Base-by-base conservation (phyloP, 2,329 filamentous ascomycete species). In the Talaromyces rugulosus region DNA sequence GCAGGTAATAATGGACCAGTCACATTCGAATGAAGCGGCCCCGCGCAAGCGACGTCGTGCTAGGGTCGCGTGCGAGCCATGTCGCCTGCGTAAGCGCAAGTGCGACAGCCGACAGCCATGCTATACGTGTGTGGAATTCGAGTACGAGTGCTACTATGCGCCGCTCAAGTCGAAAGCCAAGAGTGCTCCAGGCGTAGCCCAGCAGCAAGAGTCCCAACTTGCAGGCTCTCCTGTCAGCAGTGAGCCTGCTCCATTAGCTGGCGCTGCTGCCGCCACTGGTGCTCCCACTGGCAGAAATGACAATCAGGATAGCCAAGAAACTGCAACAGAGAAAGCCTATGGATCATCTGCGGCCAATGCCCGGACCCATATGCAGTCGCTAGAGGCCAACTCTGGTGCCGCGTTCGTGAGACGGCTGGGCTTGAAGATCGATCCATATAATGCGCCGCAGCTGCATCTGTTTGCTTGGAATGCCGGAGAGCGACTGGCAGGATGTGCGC, bases 381-480 rank as follows among this genome's bases (percentile, higher is more conserved):
- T 85, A 3, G 82, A 86, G 64, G 84, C 82, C 40, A 86, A 86
- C 63, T 85, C 83, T 0, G 83, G 83, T 0, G 81, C 84, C 0
- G 82, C 83, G 0, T 86, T 86, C 67, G 78, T 85, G 8, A 74
- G 83, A 59, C 77, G 79, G 27, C 71, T 86, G 40, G 84, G 81
- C 0, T 74, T 84, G 51, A 77, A 79, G 51, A 75, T 85, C 23
- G 83, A 86, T 66, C 80, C 83, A 0, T 78, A 78, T 4, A 80
- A 80, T 66, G 82, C 81, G 1, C 82, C 83, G 0, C 77, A 81
- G 54, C 73, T 85, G 60, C 81, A 83, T 65, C 77, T 83, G 0
- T 86, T 86, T 67, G 83, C 81, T 0, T 86, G 84, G 84, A 86
- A 86, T 66, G 70, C 80, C 14, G 77, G 74, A 1, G 66, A 67